Evolutionary conservation across 139 green algal species (phyloP), one percentile per base, ranked within the genome.

Genomic region (Chlorella sp.): DNA sequence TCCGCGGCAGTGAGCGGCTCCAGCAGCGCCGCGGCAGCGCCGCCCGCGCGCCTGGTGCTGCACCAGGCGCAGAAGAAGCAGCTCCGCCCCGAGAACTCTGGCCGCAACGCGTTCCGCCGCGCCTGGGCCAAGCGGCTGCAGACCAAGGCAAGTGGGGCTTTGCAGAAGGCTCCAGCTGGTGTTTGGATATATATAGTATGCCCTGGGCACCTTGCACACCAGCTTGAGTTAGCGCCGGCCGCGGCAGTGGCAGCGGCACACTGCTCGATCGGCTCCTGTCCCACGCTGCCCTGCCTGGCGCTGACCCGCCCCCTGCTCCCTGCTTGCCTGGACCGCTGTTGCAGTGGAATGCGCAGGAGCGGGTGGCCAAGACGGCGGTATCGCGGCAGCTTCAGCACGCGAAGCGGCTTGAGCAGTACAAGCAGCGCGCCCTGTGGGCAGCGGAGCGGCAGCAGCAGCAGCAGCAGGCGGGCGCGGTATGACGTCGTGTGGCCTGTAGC

Each of bases 101-200:
- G 88, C 2, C 81, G 88, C 36, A 89, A 89, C 7, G 48, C 39
- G 12, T 91, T 91, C 57, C 60, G 60, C 32, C 69, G 81, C 3
- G 48, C 37, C 37, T 91, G 88, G 88, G 36, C 83, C 18, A 91
- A 88, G 71, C 22, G 48, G 42, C 26, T 84, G 81, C 69, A 86
- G 71, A 88, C 80, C 53, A 86, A 84, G 88, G 88, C 81, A 68
- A 39, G 88, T 37, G 0, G 11, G 36, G 48, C 34, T 37, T 15
- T 15, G 16, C n/a, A 32, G 32, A 14, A 57, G 81, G 57, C 64
- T 26, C 21, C 64, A 71, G 64, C 22, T 5, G 64, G 64, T 26
- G 7, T 5, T 12, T 71, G 21, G 64, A 71, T 19, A 14, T 71
- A 7, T 71, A 30, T 26, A 68, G 60, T 18, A 71, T 2, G 19